Evolutionary conservation across 257 asterid genomes (phyloP).

Genomic region (Lycium barbarum): DNA sequence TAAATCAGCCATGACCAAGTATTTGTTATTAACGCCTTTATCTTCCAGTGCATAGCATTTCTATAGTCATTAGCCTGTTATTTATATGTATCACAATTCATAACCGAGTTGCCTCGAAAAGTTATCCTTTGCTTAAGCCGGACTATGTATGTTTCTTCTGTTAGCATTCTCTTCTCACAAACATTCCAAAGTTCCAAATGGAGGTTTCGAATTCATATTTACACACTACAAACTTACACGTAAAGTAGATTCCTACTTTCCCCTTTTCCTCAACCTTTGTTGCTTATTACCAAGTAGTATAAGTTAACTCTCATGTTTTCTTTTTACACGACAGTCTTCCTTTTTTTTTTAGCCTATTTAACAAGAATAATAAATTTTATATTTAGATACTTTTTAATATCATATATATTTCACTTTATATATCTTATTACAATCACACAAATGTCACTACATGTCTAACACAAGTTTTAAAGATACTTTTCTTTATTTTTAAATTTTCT

Average conservation of each 20-base stretch:
- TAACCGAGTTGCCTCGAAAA: neutral
- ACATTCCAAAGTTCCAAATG: slow-evolving; percentile 18
- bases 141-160: neutral
- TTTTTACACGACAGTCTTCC: neutral
- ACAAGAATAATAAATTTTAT: neutral
- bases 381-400: neutral
- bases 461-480: neutral
- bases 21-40: neutral
- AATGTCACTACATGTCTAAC: neutral
- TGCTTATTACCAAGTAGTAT: neutral
- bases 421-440: too few species aligned
- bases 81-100: slow-evolving; percentile 8
- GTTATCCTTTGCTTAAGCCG: neutral
- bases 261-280: neutral
- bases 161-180: neutral
- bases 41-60: neutral
- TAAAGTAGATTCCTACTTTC: too few species aligned
- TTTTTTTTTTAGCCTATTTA: neutral
- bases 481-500: neutral
- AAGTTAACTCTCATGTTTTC: neutral
- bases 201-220: neutral
- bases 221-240: neutral
- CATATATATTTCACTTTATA: too few species aligned
- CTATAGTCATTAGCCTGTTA: neutral
- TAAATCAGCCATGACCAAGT: neutral